Evolutionary conservation across 2,329 filamentous ascomycete genomes (phyloP).

Genomic region (Zarea fungicola): DNA sequence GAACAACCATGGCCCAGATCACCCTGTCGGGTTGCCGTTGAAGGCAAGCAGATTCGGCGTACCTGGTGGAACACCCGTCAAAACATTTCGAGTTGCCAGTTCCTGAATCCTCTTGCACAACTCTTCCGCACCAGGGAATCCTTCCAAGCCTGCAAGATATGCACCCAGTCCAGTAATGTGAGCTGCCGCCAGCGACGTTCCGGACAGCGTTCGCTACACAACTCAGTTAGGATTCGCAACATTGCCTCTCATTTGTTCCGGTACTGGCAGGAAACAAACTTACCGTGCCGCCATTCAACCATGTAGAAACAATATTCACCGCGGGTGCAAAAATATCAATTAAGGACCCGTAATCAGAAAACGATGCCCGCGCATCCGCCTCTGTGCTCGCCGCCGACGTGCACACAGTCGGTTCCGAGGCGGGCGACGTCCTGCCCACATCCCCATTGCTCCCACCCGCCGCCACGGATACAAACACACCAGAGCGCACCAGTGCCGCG

Average conservation of each 20-base stretch:
- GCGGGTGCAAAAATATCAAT: slow-evolving; percentile 46
- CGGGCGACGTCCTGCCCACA: slow-evolving; percentile 17
- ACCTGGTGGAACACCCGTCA: slow-evolving; percentile 32
- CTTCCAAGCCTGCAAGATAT: slow-evolving; percentile 11
- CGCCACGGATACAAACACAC: slow-evolving; percentile 45
- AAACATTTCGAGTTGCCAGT: slow-evolving; percentile 34
- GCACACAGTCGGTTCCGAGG: slow-evolving; percentile 18
- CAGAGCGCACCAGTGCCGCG: slow-evolving; percentile 32
- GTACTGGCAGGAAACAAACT: slow-evolving; percentile 10
- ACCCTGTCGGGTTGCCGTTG: slow-evolving; percentile 34
- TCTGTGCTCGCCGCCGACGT: slow-evolving; percentile 17
- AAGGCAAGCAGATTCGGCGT: slow-evolving; percentile 48
- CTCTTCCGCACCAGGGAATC: slow-evolving; percentile 33
- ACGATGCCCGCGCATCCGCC: slow-evolving; percentile 32
- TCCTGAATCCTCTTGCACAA: slow-evolving; percentile 41
- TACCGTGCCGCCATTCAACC: slow-evolving; percentile 33
- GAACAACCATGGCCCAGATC: not conserved
- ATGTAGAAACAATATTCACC: slow-evolving; percentile 37
- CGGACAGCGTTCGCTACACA: slow-evolving; percentile 29
- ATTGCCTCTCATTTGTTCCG: no score
- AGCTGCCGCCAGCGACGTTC: slow-evolving; percentile 44
- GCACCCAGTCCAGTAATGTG: slow-evolving; percentile 36
- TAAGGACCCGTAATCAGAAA: slow-evolving; percentile 38
- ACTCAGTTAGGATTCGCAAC: not conserved
- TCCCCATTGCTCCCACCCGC: slow-evolving; percentile 38